A percentile compares a stretch with the other conserved stretches of the same genome.
Conservation (phyloP, 371 early-diverging fungal species). For the Mortierella sp. region DNA sequence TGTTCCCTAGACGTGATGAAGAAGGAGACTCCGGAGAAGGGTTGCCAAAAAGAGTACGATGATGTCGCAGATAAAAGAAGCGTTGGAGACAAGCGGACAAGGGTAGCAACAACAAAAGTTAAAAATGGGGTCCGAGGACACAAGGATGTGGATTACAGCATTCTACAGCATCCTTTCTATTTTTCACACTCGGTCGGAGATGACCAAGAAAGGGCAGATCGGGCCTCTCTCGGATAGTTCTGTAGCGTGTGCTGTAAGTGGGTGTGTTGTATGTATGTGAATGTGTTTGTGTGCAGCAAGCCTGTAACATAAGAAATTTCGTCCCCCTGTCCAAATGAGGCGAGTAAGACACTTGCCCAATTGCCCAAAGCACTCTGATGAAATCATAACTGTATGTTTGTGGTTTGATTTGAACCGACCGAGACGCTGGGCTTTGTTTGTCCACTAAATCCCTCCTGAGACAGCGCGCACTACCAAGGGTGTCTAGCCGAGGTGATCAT, state of each 20-base stretch:
- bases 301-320: not conserved
- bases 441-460: not conserved
- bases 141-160: not conserved
- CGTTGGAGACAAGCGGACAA: not conserved
- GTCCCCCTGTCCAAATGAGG: not conserved
- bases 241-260: not conserved
- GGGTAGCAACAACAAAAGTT: not conserved
- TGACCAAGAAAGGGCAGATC: no score
- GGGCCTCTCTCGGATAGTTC: no score
- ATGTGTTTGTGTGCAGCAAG: not conserved
- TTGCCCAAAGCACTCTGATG: not conserved
- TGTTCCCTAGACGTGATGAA: not conserved
- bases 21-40: not conserved
- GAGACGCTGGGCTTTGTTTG: not conserved
- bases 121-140: not conserved
- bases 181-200: no score
- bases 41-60: slow-evolving; percentile 7
- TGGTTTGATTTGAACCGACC: not conserved
- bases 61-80: not conserved
- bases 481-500: not conserved
- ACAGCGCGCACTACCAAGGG: not conserved
- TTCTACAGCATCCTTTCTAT: no score
- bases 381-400: no score
- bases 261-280: no score
- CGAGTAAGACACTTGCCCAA: not conserved